Evolutionary conservation across 2,329 filamentous ascomycete genomes (phyloP).

Genomic region (Thelonectria blattea): DNA sequence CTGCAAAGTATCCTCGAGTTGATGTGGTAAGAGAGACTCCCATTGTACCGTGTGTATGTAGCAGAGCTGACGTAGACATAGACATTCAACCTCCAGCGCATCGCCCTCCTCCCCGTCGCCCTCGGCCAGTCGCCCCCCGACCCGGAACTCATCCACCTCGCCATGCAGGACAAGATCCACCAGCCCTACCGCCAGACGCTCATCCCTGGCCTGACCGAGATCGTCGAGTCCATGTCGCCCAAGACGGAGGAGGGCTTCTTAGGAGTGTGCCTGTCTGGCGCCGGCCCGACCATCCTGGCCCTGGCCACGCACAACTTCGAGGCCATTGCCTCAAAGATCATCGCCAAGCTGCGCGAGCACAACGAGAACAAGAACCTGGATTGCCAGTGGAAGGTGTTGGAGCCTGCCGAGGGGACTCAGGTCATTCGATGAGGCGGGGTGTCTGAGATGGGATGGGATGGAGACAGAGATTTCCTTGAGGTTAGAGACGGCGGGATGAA

Average conservation of each 20-base stretch:
- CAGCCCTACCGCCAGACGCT: conserved; percentile 93
- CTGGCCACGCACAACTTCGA: conserved; percentile 91
- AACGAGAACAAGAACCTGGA: conserved; percentile 67
- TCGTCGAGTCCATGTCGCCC: conserved; percentile 90
- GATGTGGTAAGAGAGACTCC: conserved; percentile 71
- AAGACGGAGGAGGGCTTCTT: conserved; percentile 85
- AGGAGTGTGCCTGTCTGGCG: conserved; percentile 93
- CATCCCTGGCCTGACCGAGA: conserved; percentile 89
- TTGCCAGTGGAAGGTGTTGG: conserved; percentile 86
- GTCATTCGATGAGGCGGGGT: conserved; percentile 45
- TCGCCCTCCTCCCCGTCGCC: conserved; percentile 87
- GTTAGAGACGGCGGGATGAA: not conserved
- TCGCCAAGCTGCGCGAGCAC: conserved; percentile 71
- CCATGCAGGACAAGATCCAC: conserved; percentile 98
- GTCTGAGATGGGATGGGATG: not conserved
- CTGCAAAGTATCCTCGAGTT: conserved; percentile 75
- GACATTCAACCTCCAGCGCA: conserved; percentile 92
- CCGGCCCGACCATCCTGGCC: conserved; percentile 92
- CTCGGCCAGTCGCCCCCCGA: conserved; percentile 90
- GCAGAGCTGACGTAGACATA: conserved; percentile 35
- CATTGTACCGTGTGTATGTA: not conserved
- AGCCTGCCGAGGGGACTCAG: conserved; percentile 78
- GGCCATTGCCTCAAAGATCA: conserved; percentile 80
- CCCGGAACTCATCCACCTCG: conserved; percentile 91
- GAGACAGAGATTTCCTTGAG: not conserved